Conservation (phyloP, 495 filamentous ascomycete species). For the Penicillium diatomitis region DNA sequence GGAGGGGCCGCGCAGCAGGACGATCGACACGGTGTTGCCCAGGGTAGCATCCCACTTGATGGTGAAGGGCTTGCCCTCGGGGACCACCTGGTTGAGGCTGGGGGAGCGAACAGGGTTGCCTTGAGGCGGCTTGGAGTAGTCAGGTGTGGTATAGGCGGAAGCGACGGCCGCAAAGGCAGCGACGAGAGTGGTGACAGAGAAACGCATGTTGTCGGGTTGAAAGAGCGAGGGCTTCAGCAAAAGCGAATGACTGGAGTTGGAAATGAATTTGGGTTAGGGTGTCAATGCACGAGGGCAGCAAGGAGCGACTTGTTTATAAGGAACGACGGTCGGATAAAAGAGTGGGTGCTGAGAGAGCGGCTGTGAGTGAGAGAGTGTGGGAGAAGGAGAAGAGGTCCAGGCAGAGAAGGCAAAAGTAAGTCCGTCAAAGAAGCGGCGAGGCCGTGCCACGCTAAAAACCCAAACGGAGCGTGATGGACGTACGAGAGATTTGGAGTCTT, state of each 20-base stretch:
- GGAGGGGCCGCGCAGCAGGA: slow-evolving; percentile 54
- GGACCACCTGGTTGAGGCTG: slow-evolving; percentile 42
- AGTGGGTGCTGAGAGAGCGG: slow-evolving; percentile 1
- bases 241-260: slow-evolving; percentile 7
- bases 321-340: slow-evolving; percentile 7
- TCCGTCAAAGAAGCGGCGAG: too few species aligned
- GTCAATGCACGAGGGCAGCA: slow-evolving; percentile 7
- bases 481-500: too few species aligned
- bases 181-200: slow-evolving; percentile 35
- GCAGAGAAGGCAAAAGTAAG: slow-evolving; percentile 9
- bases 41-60: slow-evolving; percentile 52
- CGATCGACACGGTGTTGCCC: slow-evolving; percentile 44
- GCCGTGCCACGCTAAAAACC: too few species aligned
- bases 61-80: slow-evolving; percentile 45
- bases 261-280: slow-evolving; percentile 8
- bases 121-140: slow-evolving; percentile 35
- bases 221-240: slow-evolving; percentile 14
- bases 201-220: slow-evolving; percentile 40
- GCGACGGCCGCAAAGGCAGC: slow-evolving; percentile 42
- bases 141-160: slow-evolving; percentile 42
- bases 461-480: too few species aligned
- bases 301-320: slow-evolving; percentile 18
- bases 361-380: slow-evolving; percentile 12
- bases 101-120: slow-evolving; percentile 53
- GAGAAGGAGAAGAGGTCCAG: slow-evolving; percentile 16